These are phyloP conservation scores for Suhomyces maxii DNA, from an alignment of 1,139 yeast species.

Conservation along the genomic window DNA sequence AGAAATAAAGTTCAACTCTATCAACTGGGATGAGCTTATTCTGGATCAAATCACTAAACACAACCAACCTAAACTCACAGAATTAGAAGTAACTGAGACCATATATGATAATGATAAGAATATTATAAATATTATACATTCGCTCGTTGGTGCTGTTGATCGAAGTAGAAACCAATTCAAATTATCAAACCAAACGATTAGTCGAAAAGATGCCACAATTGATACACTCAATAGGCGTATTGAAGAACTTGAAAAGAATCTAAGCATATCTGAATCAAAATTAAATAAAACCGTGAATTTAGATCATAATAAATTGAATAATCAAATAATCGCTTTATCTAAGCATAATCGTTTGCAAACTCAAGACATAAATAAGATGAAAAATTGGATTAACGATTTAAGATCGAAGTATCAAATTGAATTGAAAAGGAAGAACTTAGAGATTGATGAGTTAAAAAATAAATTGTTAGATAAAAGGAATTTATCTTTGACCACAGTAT, in stretches of 20 bases:
- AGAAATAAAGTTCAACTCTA: constrained; percentile 35
- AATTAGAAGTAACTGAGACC: constrained; percentile 26
- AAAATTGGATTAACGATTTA: constrained; percentile 32
- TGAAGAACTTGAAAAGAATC: constrained; percentile 21
- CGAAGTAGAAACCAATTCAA: constrained; percentile 37
- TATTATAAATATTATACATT: constrained; percentile 43
- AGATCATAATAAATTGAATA: constrained; percentile 21
- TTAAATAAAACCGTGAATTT: constrained; percentile 19
- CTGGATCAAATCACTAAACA: constrained; percentile 10
- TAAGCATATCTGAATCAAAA: constrained; percentile 16
- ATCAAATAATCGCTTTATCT: constrained; percentile 22
- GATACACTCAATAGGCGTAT: constrained; percentile 27
- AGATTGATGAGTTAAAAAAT: constrained; percentile 40
- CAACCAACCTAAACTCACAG: constrained; percentile 4
- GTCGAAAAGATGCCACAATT: constrained; percentile 32
- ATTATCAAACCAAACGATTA: constrained; percentile 31
- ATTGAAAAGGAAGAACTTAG: constrained; percentile 36
- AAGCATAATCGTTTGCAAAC: constrained; percentile 30
- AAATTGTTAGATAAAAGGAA: constrained; percentile 38
- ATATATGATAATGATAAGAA: constrained; percentile 45
- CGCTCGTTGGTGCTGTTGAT: constrained; percentile 41
- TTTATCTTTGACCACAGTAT: constrained; percentile 33
- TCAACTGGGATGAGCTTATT: constrained; percentile 33
- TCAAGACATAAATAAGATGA: constrained; percentile 31
- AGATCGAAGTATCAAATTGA: constrained; percentile 43